Percentiles rank a stretch among this genome's conserved stretches.
Evolutionary conservation across 116 monocot species (phyloP).

Genomic region (Dioscorea cayenensis): DNA sequence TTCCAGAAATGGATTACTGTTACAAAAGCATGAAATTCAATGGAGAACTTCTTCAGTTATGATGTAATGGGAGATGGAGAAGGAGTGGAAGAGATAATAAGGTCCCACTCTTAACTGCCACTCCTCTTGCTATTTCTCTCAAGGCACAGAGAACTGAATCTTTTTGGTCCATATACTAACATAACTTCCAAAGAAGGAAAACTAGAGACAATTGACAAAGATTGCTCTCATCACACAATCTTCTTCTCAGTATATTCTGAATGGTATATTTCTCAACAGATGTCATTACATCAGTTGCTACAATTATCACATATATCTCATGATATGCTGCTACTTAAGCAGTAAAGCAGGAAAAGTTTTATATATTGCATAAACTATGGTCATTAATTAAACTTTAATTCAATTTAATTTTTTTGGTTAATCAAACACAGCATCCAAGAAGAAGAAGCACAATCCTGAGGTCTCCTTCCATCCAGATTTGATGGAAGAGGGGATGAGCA

Average conservation of each 20-base stretch:
- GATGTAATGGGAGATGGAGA: constrained; percentile 3
- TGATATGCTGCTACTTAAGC: too few species aligned
- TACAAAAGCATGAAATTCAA: neutral
- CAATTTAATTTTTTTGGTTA: too few species aligned
- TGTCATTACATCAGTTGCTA: too few species aligned
- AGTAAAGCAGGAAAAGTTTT: too few species aligned
- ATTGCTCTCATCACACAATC: constrained; percentile 6
- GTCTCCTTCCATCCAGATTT: too few species aligned
- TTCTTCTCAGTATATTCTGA: neutral
- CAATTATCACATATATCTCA: too few species aligned
- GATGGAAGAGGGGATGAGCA: too few species aligned
- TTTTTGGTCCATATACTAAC: neutral
- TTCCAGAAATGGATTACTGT: neutral
- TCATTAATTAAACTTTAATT: too few species aligned
- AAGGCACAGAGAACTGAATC: neutral
- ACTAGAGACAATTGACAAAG: neutral
- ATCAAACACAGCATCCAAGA: too few species aligned
- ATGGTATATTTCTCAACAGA: too few species aligned
- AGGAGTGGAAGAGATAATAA: neutral
- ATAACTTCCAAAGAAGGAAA: neutral
- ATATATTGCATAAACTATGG: too few species aligned
- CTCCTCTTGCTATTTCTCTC: neutral
- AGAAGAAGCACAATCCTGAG: too few species aligned
- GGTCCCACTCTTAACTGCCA: neutral
- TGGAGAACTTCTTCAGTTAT: neutral